phyloP scores from a whole-genome alignment of 768 basidiomycete species.

The Calocybe indica region DNA sequence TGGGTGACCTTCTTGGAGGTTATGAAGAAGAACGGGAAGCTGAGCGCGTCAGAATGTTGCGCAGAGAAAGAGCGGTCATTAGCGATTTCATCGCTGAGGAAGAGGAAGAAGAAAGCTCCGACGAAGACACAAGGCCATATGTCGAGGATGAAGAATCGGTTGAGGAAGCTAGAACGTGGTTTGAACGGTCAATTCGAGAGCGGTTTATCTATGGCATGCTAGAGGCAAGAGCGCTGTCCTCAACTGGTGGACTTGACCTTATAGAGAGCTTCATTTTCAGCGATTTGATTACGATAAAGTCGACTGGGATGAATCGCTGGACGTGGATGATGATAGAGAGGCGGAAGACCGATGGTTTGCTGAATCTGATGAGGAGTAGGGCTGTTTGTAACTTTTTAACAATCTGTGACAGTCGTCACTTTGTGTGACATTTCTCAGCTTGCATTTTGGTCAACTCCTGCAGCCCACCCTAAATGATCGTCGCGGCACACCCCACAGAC shows the following conservation, averaged over 20 bases:
- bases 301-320: constrained; percentile 74
- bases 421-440: constrained; percentile 5
- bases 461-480: constrained; percentile 43
- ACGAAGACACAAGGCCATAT: constrained; percentile 21
- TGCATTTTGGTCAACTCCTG: constrained; percentile 9
- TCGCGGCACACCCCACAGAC: constrained; percentile 3
- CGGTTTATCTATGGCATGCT: constrained; percentile 71
- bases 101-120: constrained; percentile 63
- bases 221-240: constrained; percentile 42
- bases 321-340: constrained; percentile 51
- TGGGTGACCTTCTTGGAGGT: constrained; percentile 57
- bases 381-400: no score
- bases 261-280: constrained; percentile 26
- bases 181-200: constrained; percentile 61
- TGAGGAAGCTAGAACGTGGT: constrained; percentile 42
- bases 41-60: constrained; percentile 45
- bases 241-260: not conserved
- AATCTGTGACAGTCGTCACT: constrained; percentile 4
- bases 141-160: constrained; percentile 34
- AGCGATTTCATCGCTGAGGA: constrained; percentile 62
- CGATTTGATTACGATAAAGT: constrained; percentile 62
- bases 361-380: constrained; percentile 42
- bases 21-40: constrained; percentile 79
- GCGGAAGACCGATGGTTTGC: constrained; percentile 73
- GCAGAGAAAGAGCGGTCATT: constrained; percentile 32